A percentile compares a stretch with the other conserved stretches of the same genome.
Conservation (phyloP, 1,139 yeast species). For the Zygoascus meyerae region DNA sequence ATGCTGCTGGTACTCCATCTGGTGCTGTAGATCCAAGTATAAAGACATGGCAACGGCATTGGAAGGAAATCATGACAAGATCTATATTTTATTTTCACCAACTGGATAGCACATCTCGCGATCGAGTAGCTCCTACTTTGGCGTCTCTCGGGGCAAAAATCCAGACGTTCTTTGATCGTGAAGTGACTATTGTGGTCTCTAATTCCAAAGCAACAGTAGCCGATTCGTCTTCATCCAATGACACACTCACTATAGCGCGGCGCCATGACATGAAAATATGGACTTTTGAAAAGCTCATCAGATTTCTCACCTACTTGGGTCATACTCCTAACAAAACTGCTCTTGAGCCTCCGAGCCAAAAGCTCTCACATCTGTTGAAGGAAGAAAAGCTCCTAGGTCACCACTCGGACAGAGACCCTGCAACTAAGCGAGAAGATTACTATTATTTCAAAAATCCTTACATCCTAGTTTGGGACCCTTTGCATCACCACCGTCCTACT, state of each 20-base stretch:
- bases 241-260: constrained; percentile 61
- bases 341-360: constrained; percentile 10
- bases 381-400: constrained; percentile 87
- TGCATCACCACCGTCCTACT: constrained; percentile 75
- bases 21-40: constrained; percentile 9
- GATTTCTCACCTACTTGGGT: constrained; percentile 69
- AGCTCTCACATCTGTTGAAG: constrained; percentile 60
- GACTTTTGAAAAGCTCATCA: constrained; percentile 78
- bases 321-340: constrained; percentile 18
- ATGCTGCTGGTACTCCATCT: background rate
- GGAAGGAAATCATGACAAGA: constrained; percentile 71
- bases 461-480: constrained; percentile 73
- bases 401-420: constrained; percentile 74
- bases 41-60: constrained; percentile 65
- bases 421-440: constrained; percentile 76
- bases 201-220: constrained; percentile 39
- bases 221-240: constrained; percentile 43
- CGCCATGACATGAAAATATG: constrained; percentile 69
- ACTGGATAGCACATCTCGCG: constrained; percentile 47
- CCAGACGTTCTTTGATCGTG: constrained; percentile 68
- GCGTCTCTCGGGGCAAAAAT: constrained; percentile 38
- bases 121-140: constrained; percentile 43
- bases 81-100: constrained; percentile 77
- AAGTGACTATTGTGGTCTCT: constrained; percentile 80
- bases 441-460: constrained; percentile 75